A percentile compares a stretch with the other conserved stretches of the same genome.
phyloP scores from a whole-genome alignment of 345 rosid species.

The Eucalyptus erythrocorys region DNA sequence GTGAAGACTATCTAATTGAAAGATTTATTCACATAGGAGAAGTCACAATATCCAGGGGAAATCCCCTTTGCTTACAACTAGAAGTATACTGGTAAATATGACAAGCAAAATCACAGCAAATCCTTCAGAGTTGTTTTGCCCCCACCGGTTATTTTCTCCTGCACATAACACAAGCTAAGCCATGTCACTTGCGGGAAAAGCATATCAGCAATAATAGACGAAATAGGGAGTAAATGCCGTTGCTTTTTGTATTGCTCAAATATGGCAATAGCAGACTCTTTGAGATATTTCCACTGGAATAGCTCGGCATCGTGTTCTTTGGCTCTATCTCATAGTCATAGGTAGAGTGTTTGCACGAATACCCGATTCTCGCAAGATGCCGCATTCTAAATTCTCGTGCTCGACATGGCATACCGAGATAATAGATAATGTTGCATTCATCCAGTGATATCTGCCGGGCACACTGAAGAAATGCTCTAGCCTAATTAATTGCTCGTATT shows the following conservation, averaged over 20 bases:
- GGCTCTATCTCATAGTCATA: neutral
- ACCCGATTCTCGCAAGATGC: neutral
- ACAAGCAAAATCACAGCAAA: constrained; percentile 13
- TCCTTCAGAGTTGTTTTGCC: constrained; percentile 41
- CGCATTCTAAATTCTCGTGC: neutral
- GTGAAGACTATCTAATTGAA: neutral
- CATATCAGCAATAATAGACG: neutral
- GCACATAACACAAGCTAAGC: neutral
- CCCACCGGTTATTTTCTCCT: constrained; percentile 22
- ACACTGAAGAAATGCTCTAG: neutral
- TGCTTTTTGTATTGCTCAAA: neutral
- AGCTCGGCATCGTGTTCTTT: neutral
- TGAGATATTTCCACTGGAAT: neutral
- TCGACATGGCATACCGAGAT: neutral
- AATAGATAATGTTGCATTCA: neutral
- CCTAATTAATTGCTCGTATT: neutral
- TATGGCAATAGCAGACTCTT: neutral
- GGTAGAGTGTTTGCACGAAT: neutral
- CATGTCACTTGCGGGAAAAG: neutral
- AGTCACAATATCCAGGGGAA: neutral
- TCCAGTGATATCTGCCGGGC: neutral
- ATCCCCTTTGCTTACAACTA: neutral
- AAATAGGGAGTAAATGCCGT: neutral
- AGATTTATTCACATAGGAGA: neutral
- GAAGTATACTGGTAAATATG: neutral